phyloP scores from a whole-genome alignment of 768 basidiomycete genomes.

The Lyophyllum shimeji region DNA sequence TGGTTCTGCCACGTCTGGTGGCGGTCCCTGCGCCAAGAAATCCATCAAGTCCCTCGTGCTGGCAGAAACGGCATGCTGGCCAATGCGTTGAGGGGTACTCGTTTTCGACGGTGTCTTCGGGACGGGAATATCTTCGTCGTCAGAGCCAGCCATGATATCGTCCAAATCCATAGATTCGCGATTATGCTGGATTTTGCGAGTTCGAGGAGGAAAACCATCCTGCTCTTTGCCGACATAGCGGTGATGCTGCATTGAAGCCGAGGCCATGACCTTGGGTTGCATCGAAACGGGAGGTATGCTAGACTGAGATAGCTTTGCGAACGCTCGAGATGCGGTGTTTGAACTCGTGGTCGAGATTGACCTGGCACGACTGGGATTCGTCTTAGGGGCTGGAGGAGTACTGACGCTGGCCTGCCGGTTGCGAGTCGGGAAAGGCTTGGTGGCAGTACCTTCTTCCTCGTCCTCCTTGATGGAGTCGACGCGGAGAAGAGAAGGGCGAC shows the following conservation, averaged over 20 bases:
- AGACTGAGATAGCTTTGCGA: slow-evolving; percentile 27
- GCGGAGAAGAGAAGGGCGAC: slow-evolving; percentile 47
- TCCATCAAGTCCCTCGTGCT: slow-evolving; percentile 56
- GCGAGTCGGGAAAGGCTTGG: slow-evolving; percentile 33
- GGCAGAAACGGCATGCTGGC: slow-evolving; percentile 33
- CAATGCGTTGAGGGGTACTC: slow-evolving; percentile 20
- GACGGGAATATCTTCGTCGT: slow-evolving; percentile 47
- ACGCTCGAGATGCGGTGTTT: slow-evolving; percentile 22
- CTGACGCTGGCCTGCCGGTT: slow-evolving; percentile 47
- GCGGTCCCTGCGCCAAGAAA: slow-evolving; percentile 51
- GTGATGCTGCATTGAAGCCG: slow-evolving; percentile 29
- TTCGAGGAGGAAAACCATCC: slow-evolving; percentile 45
- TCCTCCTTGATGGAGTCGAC: slow-evolving; percentile 69
- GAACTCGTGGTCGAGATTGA: slow-evolving; percentile 39
- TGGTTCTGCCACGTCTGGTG: slow-evolving; percentile 56
- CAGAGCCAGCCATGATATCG: slow-evolving; percentile 70
- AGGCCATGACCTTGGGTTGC: slow-evolving; percentile 23
- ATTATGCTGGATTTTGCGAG: slow-evolving; percentile 51
- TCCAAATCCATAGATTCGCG: slow-evolving; percentile 75
- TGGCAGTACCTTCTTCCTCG: slow-evolving; percentile 48
- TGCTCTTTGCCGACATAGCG: slow-evolving; percentile 22
- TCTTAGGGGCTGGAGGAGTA: slow-evolving; percentile 35
- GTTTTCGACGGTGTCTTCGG: slow-evolving; percentile 20
- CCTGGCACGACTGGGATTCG: slow-evolving; percentile 34
- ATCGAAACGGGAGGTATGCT: slow-evolving; percentile 29